Base-by-base conservation (phyloP, 2,329 filamentous ascomycete species). In the Aspergillus intermedius region DNA sequence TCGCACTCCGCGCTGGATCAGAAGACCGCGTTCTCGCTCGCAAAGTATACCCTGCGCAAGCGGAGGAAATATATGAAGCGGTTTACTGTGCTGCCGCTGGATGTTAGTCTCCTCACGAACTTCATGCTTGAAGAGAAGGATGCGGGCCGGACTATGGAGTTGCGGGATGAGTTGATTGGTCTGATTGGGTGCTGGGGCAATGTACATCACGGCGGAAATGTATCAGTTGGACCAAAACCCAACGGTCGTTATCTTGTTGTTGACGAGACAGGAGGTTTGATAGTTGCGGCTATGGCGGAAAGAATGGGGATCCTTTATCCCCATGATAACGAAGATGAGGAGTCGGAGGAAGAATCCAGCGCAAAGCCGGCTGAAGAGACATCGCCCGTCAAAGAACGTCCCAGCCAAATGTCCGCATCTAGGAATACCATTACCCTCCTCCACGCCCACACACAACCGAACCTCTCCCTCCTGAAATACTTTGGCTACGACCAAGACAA, bases 11-110 rank as follows among this genome's bases (percentile, higher is more conserved):
- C 86, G 1, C 78, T 98, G 40, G 90, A 95, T 57, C 87, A 97
- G 72, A 98, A 98, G 77, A 97, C 93, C 0, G 79, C 83, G 0
- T 98, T 94, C 63, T 94, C 90, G 2, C 75, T 96, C 49, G 91
- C 91, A 40, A 98, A 98, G 69, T 98, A 98, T 71, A 95, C 93
- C 62, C 75, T 97, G 15, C 78, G 95, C 42, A 98, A 98, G 74
- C 86, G 88, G 55, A 91, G 85, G 65, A 98, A 98, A 70, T 97
- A 95, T 66, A 79, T 97, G 54, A 84, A 87, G 60, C 79, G 90
- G 10, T 97, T 98, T 62, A 88, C 87, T 0, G 81, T 93, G 1
- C 68, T 95, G 45, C 91, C 91, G 0, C 72, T 97, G 57, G 90
- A 96, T 62, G 82, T 94, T 12, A 78, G 83, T 0, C 78, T 82